A percentile compares a stretch with the other conserved stretches of the same genome.
Conservation (phyloP, 1,284 basidiomycete genomes). For the Sanguinoderma infundibulare region DNA sequence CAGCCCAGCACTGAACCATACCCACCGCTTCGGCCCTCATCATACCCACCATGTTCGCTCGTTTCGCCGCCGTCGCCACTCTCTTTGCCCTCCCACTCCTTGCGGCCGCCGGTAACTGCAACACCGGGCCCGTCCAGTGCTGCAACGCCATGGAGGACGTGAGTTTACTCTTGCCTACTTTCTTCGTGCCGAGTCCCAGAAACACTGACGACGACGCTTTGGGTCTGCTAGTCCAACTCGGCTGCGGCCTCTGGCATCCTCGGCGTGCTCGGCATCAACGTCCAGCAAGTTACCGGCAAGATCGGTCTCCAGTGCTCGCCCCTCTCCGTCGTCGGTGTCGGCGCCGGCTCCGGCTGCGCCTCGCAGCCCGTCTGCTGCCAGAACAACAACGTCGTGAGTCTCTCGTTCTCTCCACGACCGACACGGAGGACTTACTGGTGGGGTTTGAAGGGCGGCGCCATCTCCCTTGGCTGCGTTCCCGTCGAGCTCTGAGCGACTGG, state of each 20-base stretch:
- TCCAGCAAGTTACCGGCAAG: conserved; percentile 10
- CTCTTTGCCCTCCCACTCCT: conserved; percentile 25
- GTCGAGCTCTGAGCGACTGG: conserved; percentile 16
- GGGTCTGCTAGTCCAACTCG: conserved; percentile 9
- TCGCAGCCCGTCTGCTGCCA: conserved; percentile 26
- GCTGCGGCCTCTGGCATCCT: conserved; percentile 12
- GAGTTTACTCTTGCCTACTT: neutral
- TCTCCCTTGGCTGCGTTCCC: conserved; percentile 29
- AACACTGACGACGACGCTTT: neutral
- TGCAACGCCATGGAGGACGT: conserved; percentile 23
- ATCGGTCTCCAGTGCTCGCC: conserved; percentile 24
- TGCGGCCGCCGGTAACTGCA: conserved; percentile 24
- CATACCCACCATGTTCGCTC: conserved; percentile 19
- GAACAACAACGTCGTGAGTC: conserved; percentile 29
- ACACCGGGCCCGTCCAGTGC: conserved; percentile 23
- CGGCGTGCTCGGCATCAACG: conserved; percentile 17
- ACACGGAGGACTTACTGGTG: neutral
- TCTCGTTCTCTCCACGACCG: neutral
- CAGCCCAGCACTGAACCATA: conserved; percentile 13
- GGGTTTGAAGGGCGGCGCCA: conserved; percentile 17
- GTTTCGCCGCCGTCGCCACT: conserved; percentile 17
- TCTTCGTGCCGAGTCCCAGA: neutral
- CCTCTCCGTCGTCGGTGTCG: conserved; percentile 22
- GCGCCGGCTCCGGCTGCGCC: conserved; percentile 15
- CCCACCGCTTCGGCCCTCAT: neutral